phyloP scores from a whole-genome alignment of 2,329 filamentous ascomycete genomes.

The Tolypocladium pustulatum region DNA sequence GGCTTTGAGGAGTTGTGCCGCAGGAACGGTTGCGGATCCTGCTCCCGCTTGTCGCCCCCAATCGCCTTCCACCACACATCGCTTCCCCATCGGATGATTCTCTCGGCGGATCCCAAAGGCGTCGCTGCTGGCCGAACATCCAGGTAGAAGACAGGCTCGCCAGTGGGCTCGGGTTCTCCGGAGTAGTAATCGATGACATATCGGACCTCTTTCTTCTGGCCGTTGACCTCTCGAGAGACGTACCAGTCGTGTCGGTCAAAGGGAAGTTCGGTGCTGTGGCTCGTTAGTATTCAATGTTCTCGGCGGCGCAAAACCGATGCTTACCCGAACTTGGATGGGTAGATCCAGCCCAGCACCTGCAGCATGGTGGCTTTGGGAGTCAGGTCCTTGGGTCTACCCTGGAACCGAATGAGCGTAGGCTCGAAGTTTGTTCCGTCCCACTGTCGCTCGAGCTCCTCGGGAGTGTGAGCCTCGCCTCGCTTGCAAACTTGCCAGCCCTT shows the following conservation, averaged over 20 bases:
- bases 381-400: conserved; percentile 77
- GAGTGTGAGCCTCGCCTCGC: conserved; percentile 57
- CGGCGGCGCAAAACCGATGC: conserved; percentile 15
- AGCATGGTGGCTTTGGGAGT: conserved; percentile 86
- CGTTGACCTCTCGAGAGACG: conserved; percentile 61
- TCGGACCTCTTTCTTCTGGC: conserved; percentile 64
- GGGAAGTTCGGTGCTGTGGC: conserved; percentile 62
- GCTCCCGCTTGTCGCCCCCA: conserved; percentile 54
- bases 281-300: background rate
- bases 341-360: conserved; percentile 67
- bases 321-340: conserved; percentile 69
- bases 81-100: conserved; percentile 78
- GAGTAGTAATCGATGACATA: conserved; percentile 98
- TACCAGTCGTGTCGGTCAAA: conserved; percentile 99
- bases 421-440: conserved; percentile 42
- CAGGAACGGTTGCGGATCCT: conserved; percentile 24
- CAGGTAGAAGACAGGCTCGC: conserved; percentile 90
- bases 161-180: conserved; percentile 67
- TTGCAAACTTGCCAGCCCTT: conserved; percentile 65
- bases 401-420: conserved; percentile 75
- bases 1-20: conserved; percentile 12
- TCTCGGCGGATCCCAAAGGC: conserved; percentile 68
- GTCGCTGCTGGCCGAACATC: conserved; percentile 87
- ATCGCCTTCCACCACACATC: conserved; percentile 90
- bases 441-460: conserved; percentile 34